Evolutionary conservation across 768 basidiomycete genomes (phyloP), one percentile per base, ranked within the genome.

Genomic region (Lactifluus volemus): DNA sequence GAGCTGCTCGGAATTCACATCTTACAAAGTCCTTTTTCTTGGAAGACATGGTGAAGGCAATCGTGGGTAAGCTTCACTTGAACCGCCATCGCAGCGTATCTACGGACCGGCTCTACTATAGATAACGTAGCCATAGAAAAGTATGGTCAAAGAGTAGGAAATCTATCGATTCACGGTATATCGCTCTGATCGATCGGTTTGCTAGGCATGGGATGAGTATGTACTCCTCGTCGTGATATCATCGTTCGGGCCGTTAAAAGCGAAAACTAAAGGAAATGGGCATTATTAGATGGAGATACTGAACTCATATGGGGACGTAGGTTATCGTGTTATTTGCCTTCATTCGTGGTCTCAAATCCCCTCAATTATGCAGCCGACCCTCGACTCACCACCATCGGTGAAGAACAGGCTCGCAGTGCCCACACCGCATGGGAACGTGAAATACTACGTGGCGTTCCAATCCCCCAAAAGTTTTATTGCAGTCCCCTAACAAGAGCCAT

Each of bases 231-330:
- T 34, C 14, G 7, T 38, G 7, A 39, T 38, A n/a, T 42, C 30
- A 2, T 45, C 3, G 21, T 51, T 45, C 29, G 19, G 38, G 29
- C n/a, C 4, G n/a, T 19, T n/a, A 49, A 47, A 55, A 21, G 5
- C 34, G 19, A 14, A 36, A 9, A 29, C 10, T 19, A 9, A 53
- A 66, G 65, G 55, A 61, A 59, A 36, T 66, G 65, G 65, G 15
- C 60, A 1, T 14, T 59, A n/a, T 29, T 65, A 14, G 25, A 66
- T 2, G 65, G 63, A 17, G 65, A 65, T 10, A 55, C 50, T 32
- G 59, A 58, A 52, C 42, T 65, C 14, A 56, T 21, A 55, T 66
- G 65, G 65, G 65, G 59, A 29, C 65, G 65, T 66, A 55, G 49
- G 65, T 66, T 15, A 15, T 45, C 10, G 6, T 4, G 15, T 19